Evolutionary conservation across 2,329 filamentous ascomycete species (phyloP).

Genomic region (Aureobasidium sp.): DNA sequence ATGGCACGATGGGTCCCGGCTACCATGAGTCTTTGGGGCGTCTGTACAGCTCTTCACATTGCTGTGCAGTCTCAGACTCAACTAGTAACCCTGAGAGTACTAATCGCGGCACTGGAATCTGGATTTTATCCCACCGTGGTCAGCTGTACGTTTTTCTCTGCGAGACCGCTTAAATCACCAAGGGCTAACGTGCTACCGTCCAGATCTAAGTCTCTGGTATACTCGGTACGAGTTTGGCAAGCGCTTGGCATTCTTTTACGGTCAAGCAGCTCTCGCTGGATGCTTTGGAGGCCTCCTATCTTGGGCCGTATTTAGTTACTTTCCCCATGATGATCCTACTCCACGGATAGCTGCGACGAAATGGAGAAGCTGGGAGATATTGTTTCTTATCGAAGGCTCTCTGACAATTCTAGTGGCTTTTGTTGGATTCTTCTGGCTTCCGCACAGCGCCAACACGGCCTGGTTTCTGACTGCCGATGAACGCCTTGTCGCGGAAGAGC

Average conservation of each 20-base stretch:
- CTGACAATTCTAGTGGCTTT: slow-evolving; percentile 42
- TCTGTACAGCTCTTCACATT: slow-evolving; percentile 43
- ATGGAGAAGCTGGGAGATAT: slow-evolving; percentile 46
- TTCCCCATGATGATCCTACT: slow-evolving; percentile 21
- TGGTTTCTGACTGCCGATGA: slow-evolving; percentile 46
- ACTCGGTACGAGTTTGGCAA: slow-evolving; percentile 51
- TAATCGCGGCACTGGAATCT: slow-evolving; percentile 45
- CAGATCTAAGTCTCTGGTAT: slow-evolving; percentile 50
- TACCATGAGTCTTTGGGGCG: slow-evolving; percentile 50
- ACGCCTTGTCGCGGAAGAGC: slow-evolving; percentile 40
- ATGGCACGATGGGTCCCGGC: slow-evolving; percentile 51
- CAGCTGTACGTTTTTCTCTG: slow-evolving; percentile 29
- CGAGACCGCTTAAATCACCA: not conserved
- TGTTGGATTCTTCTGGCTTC: slow-evolving; percentile 45
- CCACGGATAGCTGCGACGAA: not conserved
- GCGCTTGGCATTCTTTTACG: slow-evolving; percentile 50
- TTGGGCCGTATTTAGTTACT: slow-evolving; percentile 43
- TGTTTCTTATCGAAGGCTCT: slow-evolving; percentile 45
- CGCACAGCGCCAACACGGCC: slow-evolving; percentile 42
- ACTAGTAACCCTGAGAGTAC: slow-evolving; percentile 38
- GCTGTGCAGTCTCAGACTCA: slow-evolving; percentile 42
- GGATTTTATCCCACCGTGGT: slow-evolving; percentile 55
- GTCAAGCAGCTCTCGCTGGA: slow-evolving; percentile 50
- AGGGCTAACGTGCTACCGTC: not conserved
- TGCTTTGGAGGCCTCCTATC: slow-evolving; percentile 51